Conservation (phyloP, 2,329 filamentous ascomycete species). For the Chaetomium sp. region DNA sequence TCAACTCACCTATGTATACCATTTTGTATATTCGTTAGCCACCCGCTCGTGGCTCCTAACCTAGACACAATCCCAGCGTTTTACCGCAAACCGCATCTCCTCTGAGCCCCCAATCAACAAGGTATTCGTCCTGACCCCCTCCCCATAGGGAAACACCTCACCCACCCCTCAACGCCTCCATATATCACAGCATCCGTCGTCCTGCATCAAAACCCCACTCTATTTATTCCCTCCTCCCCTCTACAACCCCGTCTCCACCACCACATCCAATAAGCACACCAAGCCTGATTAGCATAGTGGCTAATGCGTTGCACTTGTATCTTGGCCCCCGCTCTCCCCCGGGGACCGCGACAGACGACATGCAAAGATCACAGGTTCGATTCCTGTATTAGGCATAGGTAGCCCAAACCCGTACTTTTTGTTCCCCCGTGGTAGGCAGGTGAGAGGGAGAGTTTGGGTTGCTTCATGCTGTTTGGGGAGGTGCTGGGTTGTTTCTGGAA, state of each 20-base stretch:
- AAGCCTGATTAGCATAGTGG: slow-evolving; percentile 31
- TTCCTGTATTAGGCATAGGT: slow-evolving; percentile 29
- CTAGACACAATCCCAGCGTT: neutral
- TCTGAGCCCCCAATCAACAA: neutral
- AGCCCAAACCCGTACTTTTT: slow-evolving; percentile 25
- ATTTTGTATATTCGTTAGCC: neutral
- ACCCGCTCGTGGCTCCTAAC: no score
- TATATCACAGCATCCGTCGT: no score
- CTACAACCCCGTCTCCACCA: slow-evolving; percentile 6
- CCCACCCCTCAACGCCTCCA: no score
- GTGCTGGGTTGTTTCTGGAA: no score
- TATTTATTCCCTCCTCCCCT: neutral
- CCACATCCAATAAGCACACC: slow-evolving; percentile 13
- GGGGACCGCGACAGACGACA: slow-evolving; percentile 10
- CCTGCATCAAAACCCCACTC: no score
- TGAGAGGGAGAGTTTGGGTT: no score
- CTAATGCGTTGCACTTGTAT: slow-evolving; percentile 34
- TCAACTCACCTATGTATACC: neutral
- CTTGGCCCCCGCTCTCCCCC: neutral
- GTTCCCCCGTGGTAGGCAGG: neutral
- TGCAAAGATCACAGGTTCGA: slow-evolving; percentile 33
- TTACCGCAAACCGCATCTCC: neutral
- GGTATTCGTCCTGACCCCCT: neutral
- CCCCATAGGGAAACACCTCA: neutral
- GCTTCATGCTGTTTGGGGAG: no score